Evolutionary conservation across 73 alveolate genomes (phyloP), one percentile per base, ranked within the genome.

Genomic region (Stentor roeselii): DNA sequence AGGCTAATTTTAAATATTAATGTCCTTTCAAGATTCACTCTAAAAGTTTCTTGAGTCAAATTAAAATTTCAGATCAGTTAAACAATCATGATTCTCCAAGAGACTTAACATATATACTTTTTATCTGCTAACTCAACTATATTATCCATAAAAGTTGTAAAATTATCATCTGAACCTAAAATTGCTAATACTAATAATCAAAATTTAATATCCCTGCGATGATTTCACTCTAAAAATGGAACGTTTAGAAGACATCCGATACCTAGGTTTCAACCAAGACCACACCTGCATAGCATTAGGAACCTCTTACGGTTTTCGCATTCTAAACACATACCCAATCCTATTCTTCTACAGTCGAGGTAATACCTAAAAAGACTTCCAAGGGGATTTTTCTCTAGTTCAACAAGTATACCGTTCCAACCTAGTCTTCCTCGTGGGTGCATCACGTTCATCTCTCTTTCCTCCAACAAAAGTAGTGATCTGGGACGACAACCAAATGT

Each of bases 351-450:
- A 77, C 84, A 86, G 36, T 3, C 4, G 40, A 75, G 74, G 39
- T 38, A 21, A 42, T 41, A 3, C 38, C 35, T 27, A 59, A 32
- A 3, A 41, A 92, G 94, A 93, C 76, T 85, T 97, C 82, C 94
- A 86, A 75, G 99, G 99, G 2, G 99, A 99, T 35, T 91, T 97
- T 50, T 97, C 97, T 36, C 87, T 94, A 31, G 98, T 94, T 21
- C 98, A 95, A 85, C 97, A 96, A 98, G 83, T 97, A 41, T 90
- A 91, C 92, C 87, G 98, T 40, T 88, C 98, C 38, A 97, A 97
- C 87, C 95, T 97, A 58, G 84, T 97, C 31, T 98, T 97, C 3
- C 85, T 97, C 39, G 99, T 97, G 60, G 99, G 99, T 21, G 99
- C 98, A 11, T 98, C 99, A 31, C 82, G 89, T 50, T 85, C 84